A percentile compares a stretch with the other conserved stretches of the same genome.
phyloP scores from a whole-genome alignment of 257 asterid genomes.

The Solanum verrucosum region DNA sequence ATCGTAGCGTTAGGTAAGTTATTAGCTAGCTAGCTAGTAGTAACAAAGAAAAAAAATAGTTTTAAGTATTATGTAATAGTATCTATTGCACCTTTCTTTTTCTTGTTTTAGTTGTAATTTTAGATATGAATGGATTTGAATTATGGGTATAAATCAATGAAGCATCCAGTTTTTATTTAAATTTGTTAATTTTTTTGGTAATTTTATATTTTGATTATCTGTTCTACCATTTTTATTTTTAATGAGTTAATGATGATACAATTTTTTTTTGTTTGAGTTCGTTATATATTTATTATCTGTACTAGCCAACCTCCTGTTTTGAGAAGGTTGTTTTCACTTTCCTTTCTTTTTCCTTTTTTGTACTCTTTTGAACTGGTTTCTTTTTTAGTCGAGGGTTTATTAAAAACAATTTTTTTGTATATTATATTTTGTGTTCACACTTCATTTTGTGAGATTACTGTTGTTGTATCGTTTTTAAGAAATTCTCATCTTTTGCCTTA shows the following conservation, averaged over 20 bases:
- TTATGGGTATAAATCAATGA: not conserved
- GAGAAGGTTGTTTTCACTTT: not conserved
- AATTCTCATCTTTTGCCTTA: too few relatives aligned
- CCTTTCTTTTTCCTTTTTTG: not conserved
- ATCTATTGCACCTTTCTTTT: not conserved
- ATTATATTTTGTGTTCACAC: not conserved
- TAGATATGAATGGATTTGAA: too few relatives aligned
- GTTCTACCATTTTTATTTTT: not conserved
- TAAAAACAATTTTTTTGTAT: rapidly evolving
- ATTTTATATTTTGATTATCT: not conserved
- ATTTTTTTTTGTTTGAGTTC: not conserved
- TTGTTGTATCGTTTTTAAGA: not conserved
- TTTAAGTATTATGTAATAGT: not conserved
- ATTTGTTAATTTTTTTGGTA: not conserved
- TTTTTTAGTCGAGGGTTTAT: not conserved
- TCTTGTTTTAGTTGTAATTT: not conserved
- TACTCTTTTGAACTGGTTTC: not conserved
- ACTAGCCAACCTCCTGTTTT: not conserved
- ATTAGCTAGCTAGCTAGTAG: not conserved
- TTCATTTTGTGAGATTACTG: not conserved
- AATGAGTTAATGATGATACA: not conserved
- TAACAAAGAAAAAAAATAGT: too few relatives aligned
- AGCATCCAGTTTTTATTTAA: not conserved
- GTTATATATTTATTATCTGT: not conserved
- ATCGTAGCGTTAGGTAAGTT: not conserved